These are phyloP conservation scores for Isatis lusitanica DNA, from an alignment of 441 rosid genomes.

Conservation along the genomic window DNA sequence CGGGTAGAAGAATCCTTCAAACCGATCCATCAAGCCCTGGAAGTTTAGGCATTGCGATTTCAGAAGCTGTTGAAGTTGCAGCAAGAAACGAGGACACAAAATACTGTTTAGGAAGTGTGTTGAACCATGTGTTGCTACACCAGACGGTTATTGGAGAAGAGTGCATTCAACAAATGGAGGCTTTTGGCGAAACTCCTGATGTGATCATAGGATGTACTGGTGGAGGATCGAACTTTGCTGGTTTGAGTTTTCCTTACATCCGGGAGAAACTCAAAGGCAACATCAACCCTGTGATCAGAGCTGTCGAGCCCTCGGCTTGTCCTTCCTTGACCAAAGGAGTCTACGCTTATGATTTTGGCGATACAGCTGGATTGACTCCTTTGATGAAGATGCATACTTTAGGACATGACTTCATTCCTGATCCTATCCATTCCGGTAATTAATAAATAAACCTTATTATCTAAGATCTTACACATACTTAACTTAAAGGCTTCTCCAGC, in stretches of 20 bases:
- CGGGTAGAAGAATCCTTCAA: conserved; percentile 65
- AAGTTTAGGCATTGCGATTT: conserved; percentile 93
- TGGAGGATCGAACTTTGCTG: conserved; percentile 94
- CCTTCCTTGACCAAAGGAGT: conserved; percentile 87
- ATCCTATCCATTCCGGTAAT: conserved; percentile 91
- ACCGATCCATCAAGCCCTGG: conserved; percentile 74
- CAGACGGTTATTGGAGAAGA: conserved; percentile 95
- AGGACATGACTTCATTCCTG: conserved; percentile 95
- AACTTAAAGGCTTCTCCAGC: background rate
- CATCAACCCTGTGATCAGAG: conserved; percentile 75
- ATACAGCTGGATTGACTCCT: conserved; percentile 89
- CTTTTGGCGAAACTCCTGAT: conserved; percentile 79
- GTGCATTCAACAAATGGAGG: conserved; percentile 83
- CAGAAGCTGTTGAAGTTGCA: conserved; percentile 95
- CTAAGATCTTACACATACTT: background rate
- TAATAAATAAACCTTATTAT: background rate
- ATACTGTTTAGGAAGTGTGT: conserved; percentile 87
- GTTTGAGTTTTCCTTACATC: conserved; percentile 90
- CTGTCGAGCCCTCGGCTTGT: conserved; percentile 90
- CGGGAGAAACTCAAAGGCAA: conserved; percentile 84
- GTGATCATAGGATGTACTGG: conserved; percentile 91
- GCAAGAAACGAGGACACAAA: conserved; percentile 65
- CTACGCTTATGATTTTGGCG: conserved; percentile 84
- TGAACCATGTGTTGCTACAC: conserved; percentile 89
- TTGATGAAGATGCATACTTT: conserved; percentile 98